Evolutionary conservation across 1,139 yeast genomes (phyloP).

Genomic region (Suhomyces wounanorum): DNA sequence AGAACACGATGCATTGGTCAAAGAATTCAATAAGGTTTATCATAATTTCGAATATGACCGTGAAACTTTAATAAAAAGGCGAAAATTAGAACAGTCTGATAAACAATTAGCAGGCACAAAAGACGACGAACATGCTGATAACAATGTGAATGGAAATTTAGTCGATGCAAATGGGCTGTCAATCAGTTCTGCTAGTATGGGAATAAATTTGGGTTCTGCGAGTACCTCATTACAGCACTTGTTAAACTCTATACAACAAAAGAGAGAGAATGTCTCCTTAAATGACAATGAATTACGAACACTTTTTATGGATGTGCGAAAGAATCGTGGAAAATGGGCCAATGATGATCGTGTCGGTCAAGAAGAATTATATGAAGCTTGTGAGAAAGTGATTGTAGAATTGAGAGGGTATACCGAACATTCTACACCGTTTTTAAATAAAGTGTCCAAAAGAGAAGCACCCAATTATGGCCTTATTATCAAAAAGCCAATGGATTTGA

Average conservation of each 20-base stretch:
- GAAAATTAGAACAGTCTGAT: conserved; percentile 80
- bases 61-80: conserved; percentile 73
- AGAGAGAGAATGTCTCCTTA: conserved; percentile 70
- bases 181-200: conserved; percentile 19
- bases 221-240: conserved; percentile 85
- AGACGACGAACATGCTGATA: conserved; percentile 7
- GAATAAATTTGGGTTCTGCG: conserved; percentile 66
- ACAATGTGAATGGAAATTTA: conserved; percentile 1
- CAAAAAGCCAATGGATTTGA: conserved; percentile 94
- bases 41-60: conserved; percentile 84
- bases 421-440: conserved; percentile 92
- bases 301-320: conserved; percentile 87
- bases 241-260: conserved; percentile 72
- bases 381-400: conserved; percentile 91
- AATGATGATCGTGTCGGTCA: conserved; percentile 94
- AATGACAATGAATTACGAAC: conserved; percentile 86
- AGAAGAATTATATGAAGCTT: conserved; percentile 95
- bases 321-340: conserved; percentile 96
- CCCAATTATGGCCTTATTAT: conserved; percentile 92
- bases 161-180: conserved; percentile 9
- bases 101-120: conserved; percentile 56
- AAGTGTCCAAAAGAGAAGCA: conserved; percentile 95
- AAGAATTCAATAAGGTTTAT: conserved; percentile 60
- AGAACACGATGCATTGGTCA: conserved; percentile 42
- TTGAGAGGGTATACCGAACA: conserved; percentile 92